A percentile compares a stretch with the other conserved stretches of the same genome.
Conservation (phyloP, 2,329 filamentous ascomycete genomes). For the Metarhizium sp. region DNA sequence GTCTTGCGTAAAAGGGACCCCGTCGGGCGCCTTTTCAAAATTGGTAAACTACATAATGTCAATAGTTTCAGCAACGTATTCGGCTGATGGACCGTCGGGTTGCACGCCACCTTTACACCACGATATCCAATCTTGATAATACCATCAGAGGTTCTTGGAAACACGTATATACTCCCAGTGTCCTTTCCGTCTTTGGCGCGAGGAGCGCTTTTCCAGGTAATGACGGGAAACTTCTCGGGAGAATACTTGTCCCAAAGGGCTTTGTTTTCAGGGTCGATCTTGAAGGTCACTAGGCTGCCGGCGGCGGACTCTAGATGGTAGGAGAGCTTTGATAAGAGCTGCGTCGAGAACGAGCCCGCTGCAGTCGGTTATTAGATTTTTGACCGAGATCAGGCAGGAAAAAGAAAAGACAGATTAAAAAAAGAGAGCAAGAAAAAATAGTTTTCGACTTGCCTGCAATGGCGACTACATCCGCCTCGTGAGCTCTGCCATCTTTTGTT, state of each 20-base stretch:
- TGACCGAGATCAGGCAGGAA: neutral
- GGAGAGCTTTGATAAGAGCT: conserved; percentile 17
- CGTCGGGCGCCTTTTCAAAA: conserved; percentile 18
- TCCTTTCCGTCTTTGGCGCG: conserved; percentile 18
- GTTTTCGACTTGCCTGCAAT: conserved; percentile 14
- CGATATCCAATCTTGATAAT: conserved; percentile 20
- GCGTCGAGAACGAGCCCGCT: conserved; percentile 23
- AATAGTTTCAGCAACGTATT: neutral
- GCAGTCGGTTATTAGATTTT: neutral
- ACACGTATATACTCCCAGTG: conserved; percentile 19
- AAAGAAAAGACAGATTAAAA: neutral
- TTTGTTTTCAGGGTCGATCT: conserved; percentile 13
- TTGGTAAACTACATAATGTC: conserved; percentile 18
- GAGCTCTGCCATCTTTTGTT: conserved; percentile 10
- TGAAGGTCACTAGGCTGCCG: conserved; percentile 19
- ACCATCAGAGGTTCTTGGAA: conserved; percentile 17
- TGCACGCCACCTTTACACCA: conserved; percentile 14
- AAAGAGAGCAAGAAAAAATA: too few relatives aligned
- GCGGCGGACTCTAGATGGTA: conserved; percentile 21
- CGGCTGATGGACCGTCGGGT: neutral
- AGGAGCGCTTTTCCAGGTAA: conserved; percentile 21
- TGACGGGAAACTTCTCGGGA: conserved; percentile 20
- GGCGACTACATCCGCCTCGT: conserved; percentile 13
- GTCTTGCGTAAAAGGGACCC: conserved; percentile 18
- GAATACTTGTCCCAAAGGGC: conserved; percentile 23